A percentile compares a stretch with the other conserved stretches of the same genome.
Conservation (phyloP, 192 early-diverging fungal genomes). For the Rhizophlyctis rosea region DNA sequence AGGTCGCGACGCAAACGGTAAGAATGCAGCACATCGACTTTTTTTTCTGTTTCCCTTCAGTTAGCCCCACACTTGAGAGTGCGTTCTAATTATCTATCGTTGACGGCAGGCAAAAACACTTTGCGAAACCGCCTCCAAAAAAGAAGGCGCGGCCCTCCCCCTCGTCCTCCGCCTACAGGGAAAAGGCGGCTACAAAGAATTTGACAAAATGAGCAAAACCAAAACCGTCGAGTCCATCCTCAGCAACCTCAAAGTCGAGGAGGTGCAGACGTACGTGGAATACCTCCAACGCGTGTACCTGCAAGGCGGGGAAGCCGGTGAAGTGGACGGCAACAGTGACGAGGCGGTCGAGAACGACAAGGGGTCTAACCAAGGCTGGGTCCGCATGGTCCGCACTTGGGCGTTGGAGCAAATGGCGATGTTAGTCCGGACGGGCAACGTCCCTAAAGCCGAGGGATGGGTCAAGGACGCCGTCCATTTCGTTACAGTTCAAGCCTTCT, state of each 20-base stretch:
- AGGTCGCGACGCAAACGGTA: constrained; percentile 71
- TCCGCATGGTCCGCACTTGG: constrained; percentile 69
- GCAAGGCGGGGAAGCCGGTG: constrained; percentile 2
- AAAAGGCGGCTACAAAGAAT: constrained; percentile 66
- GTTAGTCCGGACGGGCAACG: constrained; percentile 67
- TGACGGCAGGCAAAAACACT: constrained; percentile 49
- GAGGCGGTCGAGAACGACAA: constrained; percentile 1
- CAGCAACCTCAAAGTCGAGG: constrained; percentile 62
- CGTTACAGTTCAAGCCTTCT: constrained; percentile 70
- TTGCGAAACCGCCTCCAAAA: constrained; percentile 57
- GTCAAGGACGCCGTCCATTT: constrained; percentile 64
- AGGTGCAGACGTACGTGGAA: constrained; percentile 66
- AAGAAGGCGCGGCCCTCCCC: constrained; percentile 69
- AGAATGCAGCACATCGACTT: constrained; percentile 1
- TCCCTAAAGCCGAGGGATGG: constrained; percentile 77
- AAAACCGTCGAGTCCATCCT: constrained; percentile 80
- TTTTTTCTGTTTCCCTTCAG: neutral
- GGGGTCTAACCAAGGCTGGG: no score
- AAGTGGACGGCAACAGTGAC: constrained; percentile 7
- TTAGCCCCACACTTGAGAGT: no score
- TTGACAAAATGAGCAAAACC: constrained; percentile 67
- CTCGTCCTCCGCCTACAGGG: constrained; percentile 80
- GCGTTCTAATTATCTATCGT: no score
- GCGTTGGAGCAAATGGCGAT: constrained; percentile 76
- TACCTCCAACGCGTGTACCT: constrained; percentile 72